phyloP scores from a whole-genome alignment of 306 rosid genomes.

The Prinsepia uniflora region DNA sequence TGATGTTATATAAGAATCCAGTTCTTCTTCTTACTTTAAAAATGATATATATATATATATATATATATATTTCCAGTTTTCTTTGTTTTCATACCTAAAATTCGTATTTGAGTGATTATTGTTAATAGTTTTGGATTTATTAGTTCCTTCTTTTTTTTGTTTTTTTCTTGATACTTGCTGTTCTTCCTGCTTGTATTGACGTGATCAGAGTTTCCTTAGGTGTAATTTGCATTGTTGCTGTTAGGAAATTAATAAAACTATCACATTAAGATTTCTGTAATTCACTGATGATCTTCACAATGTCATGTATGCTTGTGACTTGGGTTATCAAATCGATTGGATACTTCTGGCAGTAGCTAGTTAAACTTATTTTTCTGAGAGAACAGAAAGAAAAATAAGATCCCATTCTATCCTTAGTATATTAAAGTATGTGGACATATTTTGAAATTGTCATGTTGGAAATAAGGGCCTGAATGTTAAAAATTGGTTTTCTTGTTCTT shows the following conservation, averaged over 20 bases:
- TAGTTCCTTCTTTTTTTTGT: no score
- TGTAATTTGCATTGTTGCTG: no score
- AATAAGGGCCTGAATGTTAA: neutral
- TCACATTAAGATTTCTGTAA: no score
- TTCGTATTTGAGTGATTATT: neutral
- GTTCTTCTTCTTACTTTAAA: constrained; percentile 1
- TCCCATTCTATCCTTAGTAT: neutral
- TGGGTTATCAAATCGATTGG: neutral
- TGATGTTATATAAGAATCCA: constrained; percentile 10
- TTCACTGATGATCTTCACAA: neutral
- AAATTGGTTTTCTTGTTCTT: constrained; percentile 13
- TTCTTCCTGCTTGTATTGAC: neutral
- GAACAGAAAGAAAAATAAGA: neutral
- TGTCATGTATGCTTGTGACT: neutral
- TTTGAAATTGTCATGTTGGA: neutral
- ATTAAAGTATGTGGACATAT: neutral
- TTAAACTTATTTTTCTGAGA: neutral
- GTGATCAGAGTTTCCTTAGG: neutral
- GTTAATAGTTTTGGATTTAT: neutral
- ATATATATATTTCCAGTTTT: neutral
- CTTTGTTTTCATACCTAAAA: neutral
- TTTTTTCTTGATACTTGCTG: no score
- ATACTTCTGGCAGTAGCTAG: neutral
- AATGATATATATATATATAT: neutral
- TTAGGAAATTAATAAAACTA: no score